A percentile compares a stretch with the other conserved stretches of the same genome.
Evolutionary conservation across 495 filamentous ascomycete genomes (phyloP).

Genomic region (Cladorrhinum samala): DNA sequence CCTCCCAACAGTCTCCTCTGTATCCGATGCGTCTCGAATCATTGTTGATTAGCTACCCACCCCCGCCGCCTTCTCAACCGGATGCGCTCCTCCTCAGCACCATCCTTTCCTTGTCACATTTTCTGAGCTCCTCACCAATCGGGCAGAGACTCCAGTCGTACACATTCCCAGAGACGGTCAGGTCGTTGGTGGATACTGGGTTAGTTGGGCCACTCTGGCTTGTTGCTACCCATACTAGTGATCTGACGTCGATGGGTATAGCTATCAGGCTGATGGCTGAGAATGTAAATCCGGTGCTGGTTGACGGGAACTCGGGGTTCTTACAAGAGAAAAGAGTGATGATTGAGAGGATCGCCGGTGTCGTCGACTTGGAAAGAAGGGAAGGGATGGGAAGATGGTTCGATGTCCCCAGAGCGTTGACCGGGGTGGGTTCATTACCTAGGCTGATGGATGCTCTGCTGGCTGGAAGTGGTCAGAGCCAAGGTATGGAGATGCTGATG

Average conservation of each 20-base stretch:
- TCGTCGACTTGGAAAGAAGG: neutral
- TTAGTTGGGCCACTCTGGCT: conserved; percentile 18
- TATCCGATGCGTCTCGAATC: neutral
- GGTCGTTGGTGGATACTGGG: conserved; percentile 12
- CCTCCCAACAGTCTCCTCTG: neutral
- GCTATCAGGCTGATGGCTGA: neutral
- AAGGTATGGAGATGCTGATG: neutral
- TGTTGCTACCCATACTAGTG: conserved; percentile 5
- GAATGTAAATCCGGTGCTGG: neutral
- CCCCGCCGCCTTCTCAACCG: neutral
- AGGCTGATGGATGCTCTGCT: neutral
- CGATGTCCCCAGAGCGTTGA: too few species aligned
- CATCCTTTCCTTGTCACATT: neutral
- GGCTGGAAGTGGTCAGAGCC: neutral
- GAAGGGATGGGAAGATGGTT: too few species aligned
- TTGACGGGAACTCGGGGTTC: too few species aligned
- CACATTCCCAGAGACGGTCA: neutral
- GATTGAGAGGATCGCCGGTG: neutral
- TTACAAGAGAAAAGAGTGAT: neutral
- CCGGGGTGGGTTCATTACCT: neutral
- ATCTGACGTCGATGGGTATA: neutral
- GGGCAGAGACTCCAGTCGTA: neutral
- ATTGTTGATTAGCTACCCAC: neutral
- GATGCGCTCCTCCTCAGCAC: neutral
- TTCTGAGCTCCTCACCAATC: neutral